Base-by-base conservation (phyloP, 2,329 filamentous ascomycete genomes). In the Nothophaeocryptopus gaeumannii region DNA sequence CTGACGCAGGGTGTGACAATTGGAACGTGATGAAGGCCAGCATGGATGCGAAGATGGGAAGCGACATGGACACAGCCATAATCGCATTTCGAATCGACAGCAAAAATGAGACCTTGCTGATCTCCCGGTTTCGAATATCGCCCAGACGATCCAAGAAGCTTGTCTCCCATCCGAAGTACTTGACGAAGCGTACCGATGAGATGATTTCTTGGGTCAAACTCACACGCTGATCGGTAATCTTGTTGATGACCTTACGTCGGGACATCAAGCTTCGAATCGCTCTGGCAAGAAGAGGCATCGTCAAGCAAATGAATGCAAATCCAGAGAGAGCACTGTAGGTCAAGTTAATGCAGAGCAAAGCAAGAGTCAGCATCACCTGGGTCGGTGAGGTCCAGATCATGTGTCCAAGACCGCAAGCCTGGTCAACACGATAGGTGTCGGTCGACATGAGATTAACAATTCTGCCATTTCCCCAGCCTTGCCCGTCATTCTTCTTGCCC, bases 1-100 rank as follows among this genome's bases (percentile, higher is more conserved):
- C 20, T 26, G 7, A 26, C 7, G 20, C 20, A 26, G 20, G 20
- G 68, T 59, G 90, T 8, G 31, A 35, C 11, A 39, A 85, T 50
- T 86, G 76, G 59, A 79, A 84, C 0, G 89, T 92, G 70, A 97
- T 92, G 69, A 97, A 97, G 0, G 92, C 83, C 35, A 97, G 70
- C 89, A 97, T 96, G 1, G 91, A 95, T 0, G 92, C 90, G 61
- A 97, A 96, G 45, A 95, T 88, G 5, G 93, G 92, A 64, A 96
- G 79, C 1, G 89, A 86, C 79, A 95, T 82, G 63, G 88, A 88
- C 42, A 93, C 77, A 10, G 89, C 86, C 69, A 90, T 86, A 72
- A 96, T 89, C 36, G 78, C 89, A 66, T 95, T 95, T 60, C 90
- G 82, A 58, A 95, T 88, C 1, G 87, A 82, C 26, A 97, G 74